Evolutionary conservation across 805 yeast species (phyloP), one percentile per base, ranked within the genome.

Genomic region (Ogataea nitratoaversa): DNA sequence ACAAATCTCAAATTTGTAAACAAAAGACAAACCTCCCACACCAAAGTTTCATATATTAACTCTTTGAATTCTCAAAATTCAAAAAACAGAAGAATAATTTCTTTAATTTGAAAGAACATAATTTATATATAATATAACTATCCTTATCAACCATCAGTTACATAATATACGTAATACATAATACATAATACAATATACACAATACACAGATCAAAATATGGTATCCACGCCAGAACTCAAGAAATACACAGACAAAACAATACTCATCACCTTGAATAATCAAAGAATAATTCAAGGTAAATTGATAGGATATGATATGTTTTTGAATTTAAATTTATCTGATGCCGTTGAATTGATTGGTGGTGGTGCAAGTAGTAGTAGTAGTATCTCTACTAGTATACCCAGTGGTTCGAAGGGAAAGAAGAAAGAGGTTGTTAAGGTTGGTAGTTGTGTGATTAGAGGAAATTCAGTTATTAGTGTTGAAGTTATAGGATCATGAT

Each of bases 221-320:
- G 22, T 19, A 23, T 31, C 24, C 11, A n/a, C 22, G 19, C 67
- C 67, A 12, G 67, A 63, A 36, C 48, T 63, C 17, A 62, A 61
- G 43, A 61, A 83, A 82, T 88, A 86, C 58, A 72, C 87, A 76
- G 90, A 85, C 56, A 86, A 85, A 63, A 76, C 78, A 53, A 71
- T 91, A 20, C 69, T 79, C 12, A 67, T 91, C 14, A 84, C 83
- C 48, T 70, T 91, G 44, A 88, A 87, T 59, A 95, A 95, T 2
- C 66, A 84, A 12, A 71, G 97, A 37, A 76, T 75, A 50, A 77
- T 91, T 1, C 74, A 77, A n/a, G 98, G 98, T 2, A 75, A 76
- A 11, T 71, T 91, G 40, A 70, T 86, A 52, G 98, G 98, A 2
- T 91, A 79, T 59, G 98, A 91, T 57, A 76, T 79, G 20, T 66